These are phyloP conservation scores for Xylaria hypoxylon DNA, from an alignment of 2,329 filamentous ascomycete species.

Conservation along the genomic window DNA sequence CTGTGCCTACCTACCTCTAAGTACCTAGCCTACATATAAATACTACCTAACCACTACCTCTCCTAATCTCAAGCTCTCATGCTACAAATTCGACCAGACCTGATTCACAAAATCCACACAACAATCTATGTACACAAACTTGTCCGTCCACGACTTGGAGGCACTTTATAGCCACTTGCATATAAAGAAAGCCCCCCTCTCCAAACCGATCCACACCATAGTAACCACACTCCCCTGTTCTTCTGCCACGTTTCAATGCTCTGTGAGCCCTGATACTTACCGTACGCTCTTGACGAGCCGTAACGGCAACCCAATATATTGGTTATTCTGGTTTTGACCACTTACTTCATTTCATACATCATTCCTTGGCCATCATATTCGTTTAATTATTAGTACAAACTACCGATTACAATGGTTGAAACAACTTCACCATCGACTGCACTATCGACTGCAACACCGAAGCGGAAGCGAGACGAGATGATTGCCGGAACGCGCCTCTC, in stretches of 20 bases:
- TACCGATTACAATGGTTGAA: constrained; percentile 39
- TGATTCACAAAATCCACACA: neutral
- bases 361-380: neutral
- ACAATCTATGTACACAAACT: constrained; percentile 6
- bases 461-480: constrained; percentile 59
- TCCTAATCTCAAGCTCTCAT: neutral
- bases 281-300: constrained; percentile 8
- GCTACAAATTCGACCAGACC: neutral
- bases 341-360: neutral
- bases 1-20: neutral
- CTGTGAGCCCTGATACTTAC: constrained; percentile 8
- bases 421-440: constrained; percentile 42
- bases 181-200: neutral
- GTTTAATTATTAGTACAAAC: neutral
- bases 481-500: constrained; percentile 48
- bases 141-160: neutral
- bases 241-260: constrained; percentile 25
- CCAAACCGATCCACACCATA: constrained; percentile 9
- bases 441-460: constrained; percentile 54
- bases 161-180: constrained; percentile 8
- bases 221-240: constrained; percentile 8
- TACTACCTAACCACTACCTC: neutral
- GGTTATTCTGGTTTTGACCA: neutral
- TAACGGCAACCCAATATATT: neutral
- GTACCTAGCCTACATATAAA: too few species aligned